phyloP scores from a whole-genome alignment of 352 stramenopile genomes.

The Pythium rhizo-oryzae region DNA sequence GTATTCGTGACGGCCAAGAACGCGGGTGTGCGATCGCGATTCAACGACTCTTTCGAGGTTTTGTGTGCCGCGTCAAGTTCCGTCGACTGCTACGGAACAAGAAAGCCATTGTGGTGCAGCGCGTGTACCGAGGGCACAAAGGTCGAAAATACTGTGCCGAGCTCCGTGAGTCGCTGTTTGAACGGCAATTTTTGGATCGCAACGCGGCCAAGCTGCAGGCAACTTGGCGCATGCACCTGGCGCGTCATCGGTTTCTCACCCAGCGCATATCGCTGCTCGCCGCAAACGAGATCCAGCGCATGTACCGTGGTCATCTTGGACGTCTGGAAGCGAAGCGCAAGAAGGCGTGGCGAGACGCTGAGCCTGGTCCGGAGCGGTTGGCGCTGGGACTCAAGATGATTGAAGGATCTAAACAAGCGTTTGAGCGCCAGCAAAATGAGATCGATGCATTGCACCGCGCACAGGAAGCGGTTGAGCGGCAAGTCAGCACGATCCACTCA shows the following conservation, averaged over 20 bases:
- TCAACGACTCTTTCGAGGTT: slow-evolving; percentile 74
- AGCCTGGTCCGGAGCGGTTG: slow-evolving; percentile 88
- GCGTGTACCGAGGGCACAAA: slow-evolving; percentile 71
- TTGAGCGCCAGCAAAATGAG: slow-evolving; percentile 92
- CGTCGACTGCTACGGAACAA: slow-evolving; percentile 39
- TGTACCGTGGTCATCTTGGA: slow-evolving; percentile 88
- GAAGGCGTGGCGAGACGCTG: slow-evolving; percentile 86
- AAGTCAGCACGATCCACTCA: slow-evolving; percentile 89
- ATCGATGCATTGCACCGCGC: slow-evolving; percentile 92
- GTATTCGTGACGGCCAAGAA: slow-evolving; percentile 26
- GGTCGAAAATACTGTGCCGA: slow-evolving; percentile 45
- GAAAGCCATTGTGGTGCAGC: slow-evolving; percentile 59
- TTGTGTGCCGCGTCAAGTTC: slow-evolving; percentile 56
- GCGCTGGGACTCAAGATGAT: slow-evolving; percentile 91
- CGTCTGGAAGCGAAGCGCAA: slow-evolving; percentile 63
- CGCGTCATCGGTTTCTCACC: slow-evolving; percentile 64
- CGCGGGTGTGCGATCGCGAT: slow-evolving; percentile 45
- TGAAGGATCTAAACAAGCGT: slow-evolving; percentile 92
- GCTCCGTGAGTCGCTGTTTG: slow-evolving; percentile 44
- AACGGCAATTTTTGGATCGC: slow-evolving; percentile 48
- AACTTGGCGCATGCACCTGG: slow-evolving; percentile 88
- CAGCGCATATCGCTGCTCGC: slow-evolving; percentile 72
- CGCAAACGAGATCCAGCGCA: slow-evolving; percentile 88
- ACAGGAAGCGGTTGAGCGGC: slow-evolving; percentile 87
- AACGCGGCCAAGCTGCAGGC: slow-evolving; percentile 85